Conservation (phyloP, 2,329 filamentous ascomycete species). For the Pseudocercospora pini-densiflorae region DNA sequence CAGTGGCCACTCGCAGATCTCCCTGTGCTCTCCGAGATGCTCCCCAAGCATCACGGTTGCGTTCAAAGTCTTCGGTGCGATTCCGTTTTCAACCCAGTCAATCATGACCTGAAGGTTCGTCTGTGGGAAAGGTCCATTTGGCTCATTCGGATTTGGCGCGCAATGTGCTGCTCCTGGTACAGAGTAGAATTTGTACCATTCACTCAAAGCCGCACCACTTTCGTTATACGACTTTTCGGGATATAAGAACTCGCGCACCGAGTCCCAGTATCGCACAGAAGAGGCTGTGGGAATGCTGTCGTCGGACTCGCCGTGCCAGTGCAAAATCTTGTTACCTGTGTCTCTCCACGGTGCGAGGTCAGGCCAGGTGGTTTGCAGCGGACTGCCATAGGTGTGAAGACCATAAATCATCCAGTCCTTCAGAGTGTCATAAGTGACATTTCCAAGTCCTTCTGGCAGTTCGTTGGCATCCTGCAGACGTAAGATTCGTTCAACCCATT, state of each 20-base stretch:
- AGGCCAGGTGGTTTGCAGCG: constrained; percentile 58
- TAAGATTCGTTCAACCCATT: constrained; percentile 51
- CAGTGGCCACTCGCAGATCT: constrained; percentile 28
- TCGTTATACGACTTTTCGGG: constrained; percentile 45
- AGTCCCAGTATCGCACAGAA: constrained; percentile 61
- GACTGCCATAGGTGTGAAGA: constrained; percentile 55
- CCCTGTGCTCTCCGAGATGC: constrained; percentile 19
- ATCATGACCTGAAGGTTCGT: constrained; percentile 52
- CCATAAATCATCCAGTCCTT: constrained; percentile 59
- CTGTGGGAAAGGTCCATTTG: constrained; percentile 48
- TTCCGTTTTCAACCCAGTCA: constrained; percentile 28
- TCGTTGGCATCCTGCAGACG: constrained; percentile 41
- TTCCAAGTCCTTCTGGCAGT: constrained; percentile 43
- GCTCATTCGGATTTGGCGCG: constrained; percentile 30
- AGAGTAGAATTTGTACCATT: constrained; percentile 61
- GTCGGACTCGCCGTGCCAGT: constrained; percentile 64
- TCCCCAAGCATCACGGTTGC: constrained; percentile 24
- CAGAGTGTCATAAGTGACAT: constrained; percentile 61
- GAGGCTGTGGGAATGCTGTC: constrained; percentile 57
- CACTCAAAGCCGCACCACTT: constrained; percentile 46
- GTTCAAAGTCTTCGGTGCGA: constrained; percentile 21
- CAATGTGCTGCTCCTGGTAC: constrained; percentile 61
- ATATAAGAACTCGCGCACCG: constrained; percentile 59
- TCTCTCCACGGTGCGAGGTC: constrained; percentile 58
- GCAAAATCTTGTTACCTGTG: constrained; percentile 60